phyloP scores from a whole-genome alignment of 306 rosid species.

The Rosa lucieae region DNA sequence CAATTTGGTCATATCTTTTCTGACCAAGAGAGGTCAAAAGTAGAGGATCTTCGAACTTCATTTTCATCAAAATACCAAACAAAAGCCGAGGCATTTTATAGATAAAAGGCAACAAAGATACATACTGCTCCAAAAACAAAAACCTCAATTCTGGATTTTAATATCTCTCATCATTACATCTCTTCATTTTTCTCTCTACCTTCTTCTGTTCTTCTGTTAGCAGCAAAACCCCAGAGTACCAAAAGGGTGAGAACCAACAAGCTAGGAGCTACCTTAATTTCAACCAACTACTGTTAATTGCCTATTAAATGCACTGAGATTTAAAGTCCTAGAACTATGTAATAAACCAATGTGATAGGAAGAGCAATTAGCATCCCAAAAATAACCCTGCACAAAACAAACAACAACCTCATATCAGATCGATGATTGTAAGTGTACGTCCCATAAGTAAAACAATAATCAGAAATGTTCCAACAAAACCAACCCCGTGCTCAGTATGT shows the following conservation, averaged over 20 bases:
- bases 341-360: slow-evolving; percentile 74
- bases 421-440: neutral
- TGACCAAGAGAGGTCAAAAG: slow-evolving; percentile 9
- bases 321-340: slow-evolving; percentile 78
- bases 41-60: slow-evolving; percentile 3
- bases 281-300: neutral
- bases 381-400: slow-evolving; percentile 57
- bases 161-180: neutral
- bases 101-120: slow-evolving; percentile 17
- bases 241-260: slow-evolving; percentile 21
- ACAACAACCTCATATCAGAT: neutral
- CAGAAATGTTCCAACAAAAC: slow-evolving; percentile 13
- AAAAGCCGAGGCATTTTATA: slow-evolving; percentile 22
- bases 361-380: slow-evolving; percentile 85
- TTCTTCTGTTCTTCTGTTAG: slow-evolving; percentile 37
- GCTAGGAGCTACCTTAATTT: neutral
- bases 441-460: neutral
- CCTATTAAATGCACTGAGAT: slow-evolving; percentile 4
- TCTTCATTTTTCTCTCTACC: neutral
- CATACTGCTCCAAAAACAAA: slow-evolving; percentile 14
- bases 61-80: slow-evolving; percentile 29
- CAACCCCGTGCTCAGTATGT: slow-evolving; percentile 86
- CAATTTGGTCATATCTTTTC: slow-evolving; percentile 16
- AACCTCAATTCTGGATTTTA: slow-evolving; percentile 6
- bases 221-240: slow-evolving; percentile 21